Percentiles rank a stretch among this genome's conserved stretches.
These are phyloP conservation scores for Yamadazyma taylorii DNA, from an alignment of 1,139 yeast genomes.

Conservation along the genomic window DNA sequence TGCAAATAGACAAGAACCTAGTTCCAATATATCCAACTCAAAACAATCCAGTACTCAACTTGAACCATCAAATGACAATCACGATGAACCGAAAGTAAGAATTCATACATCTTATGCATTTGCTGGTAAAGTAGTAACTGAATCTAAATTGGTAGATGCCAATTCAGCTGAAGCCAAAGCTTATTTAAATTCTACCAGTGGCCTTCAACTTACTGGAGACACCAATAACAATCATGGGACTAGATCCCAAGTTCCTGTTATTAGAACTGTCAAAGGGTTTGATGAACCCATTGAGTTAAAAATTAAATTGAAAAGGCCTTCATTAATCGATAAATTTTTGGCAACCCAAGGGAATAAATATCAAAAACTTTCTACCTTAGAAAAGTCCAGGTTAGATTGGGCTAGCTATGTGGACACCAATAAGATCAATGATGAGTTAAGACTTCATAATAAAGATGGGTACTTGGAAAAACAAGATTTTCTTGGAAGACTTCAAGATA, in stretches of 20 bases:
- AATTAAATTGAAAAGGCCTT: slow-evolving; percentile 62
- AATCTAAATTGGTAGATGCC: slow-evolving; percentile 72
- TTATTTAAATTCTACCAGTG: slow-evolving; percentile 54
- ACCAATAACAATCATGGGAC: slow-evolving; percentile 9
- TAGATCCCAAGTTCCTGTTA: slow-evolving; percentile 36
- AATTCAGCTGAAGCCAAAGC: slow-evolving; percentile 88
- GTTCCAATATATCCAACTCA: no score
- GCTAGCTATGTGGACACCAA: slow-evolving; percentile 88
- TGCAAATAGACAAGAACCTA: no score
- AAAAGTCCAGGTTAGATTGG: slow-evolving; percentile 93
- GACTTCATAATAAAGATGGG: slow-evolving; percentile 76
- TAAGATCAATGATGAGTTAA: slow-evolving; percentile 80
- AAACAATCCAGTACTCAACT: no score
- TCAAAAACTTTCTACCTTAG: slow-evolving; percentile 83
- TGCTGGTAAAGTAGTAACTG: slow-evolving; percentile 83
- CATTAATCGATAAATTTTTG: slow-evolving; percentile 65
- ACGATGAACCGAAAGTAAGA: slow-evolving; percentile 46
- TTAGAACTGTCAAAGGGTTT: slow-evolving; percentile 37
- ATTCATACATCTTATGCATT: slow-evolving; percentile 80
- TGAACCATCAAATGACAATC: slow-evolving; percentile 4
- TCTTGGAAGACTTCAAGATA: slow-evolving; percentile 70
- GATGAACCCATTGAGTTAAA: slow-evolving; percentile 32
- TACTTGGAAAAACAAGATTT: slow-evolving; percentile 91
- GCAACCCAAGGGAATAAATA: slow-evolving; percentile 32
- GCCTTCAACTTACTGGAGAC: slow-evolving; percentile 12